phyloP scores from a whole-genome alignment of 2,329 filamentous ascomycete species.

The Cytospora mali region DNA sequence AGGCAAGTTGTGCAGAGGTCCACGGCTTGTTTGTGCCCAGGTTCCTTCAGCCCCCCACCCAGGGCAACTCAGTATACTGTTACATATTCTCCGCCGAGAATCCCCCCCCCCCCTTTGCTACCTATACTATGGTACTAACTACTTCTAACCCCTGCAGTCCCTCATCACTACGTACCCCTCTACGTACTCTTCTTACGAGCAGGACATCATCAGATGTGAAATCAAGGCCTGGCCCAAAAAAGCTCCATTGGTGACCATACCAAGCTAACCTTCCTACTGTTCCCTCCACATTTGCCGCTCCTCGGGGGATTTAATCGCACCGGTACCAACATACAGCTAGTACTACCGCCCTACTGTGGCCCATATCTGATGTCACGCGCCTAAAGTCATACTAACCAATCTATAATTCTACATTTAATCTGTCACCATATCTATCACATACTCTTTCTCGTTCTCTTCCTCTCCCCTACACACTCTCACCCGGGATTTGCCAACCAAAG shows the following conservation, averaged over 20 bases:
- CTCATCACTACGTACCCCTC: constrained; percentile 20
- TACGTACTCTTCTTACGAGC: neutral
- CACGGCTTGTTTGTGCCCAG: constrained; percentile 17
- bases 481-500: neutral
- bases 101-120: constrained; percentile 9
- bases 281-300: constrained; percentile 7
- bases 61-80: constrained; percentile 16
- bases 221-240: constrained; percentile 22
- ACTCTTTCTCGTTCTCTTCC: neutral
- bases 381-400: constrained; percentile 22
- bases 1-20: constrained; percentile 8
- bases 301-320: constrained; percentile 5
- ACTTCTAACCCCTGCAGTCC: constrained; percentile 15
- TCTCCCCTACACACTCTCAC: too few species aligned
- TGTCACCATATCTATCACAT: neutral
- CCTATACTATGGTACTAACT: constrained; percentile 17
- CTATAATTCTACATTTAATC: constrained; percentile 23
- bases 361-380: constrained; percentile 22
- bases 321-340: constrained; percentile 5
- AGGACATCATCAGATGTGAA: constrained; percentile 19
- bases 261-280: neutral
- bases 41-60: constrained; percentile 26
- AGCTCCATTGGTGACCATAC: constrained; percentile 19
- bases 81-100: constrained; percentile 17
- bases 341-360: constrained; percentile 8